Conservation (phyloP, 1,284 basidiomycete genomes). For the Lignosus rhinocerotis region DNA sequence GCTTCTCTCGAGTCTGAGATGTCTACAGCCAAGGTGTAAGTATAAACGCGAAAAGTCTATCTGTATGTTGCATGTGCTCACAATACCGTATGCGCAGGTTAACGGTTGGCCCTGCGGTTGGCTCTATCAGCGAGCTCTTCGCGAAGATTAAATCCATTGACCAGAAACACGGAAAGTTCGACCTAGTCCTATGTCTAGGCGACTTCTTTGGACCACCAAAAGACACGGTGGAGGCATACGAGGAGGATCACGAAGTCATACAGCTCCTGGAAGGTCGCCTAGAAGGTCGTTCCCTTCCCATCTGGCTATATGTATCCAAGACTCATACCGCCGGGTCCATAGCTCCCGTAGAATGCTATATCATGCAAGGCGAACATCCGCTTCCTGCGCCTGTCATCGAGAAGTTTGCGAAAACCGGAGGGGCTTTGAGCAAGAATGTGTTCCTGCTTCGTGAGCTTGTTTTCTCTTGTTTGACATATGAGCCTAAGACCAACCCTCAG, state of each 20-base stretch:
- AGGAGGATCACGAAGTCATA: slow-evolving; percentile 50
- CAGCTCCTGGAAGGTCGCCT: slow-evolving; percentile 67
- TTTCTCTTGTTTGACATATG: background rate
- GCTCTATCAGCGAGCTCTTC: slow-evolving; percentile 73
- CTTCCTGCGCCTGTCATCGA: slow-evolving; percentile 74
- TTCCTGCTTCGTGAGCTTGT: slow-evolving; percentile 74
- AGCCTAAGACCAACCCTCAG: slow-evolving; percentile 41
- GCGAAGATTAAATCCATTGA: slow-evolving; percentile 86
- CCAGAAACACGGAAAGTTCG: slow-evolving; percentile 93
- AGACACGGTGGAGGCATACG: slow-evolving; percentile 41
- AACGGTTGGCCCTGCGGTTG: slow-evolving; percentile 84
- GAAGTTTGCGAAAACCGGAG: slow-evolving; percentile 72
- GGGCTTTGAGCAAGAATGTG: slow-evolving; percentile 80
- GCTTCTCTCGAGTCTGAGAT: background rate
- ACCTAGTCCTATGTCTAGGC: slow-evolving; percentile 83
- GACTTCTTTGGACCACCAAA: slow-evolving; percentile 83
- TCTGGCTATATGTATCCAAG: slow-evolving; percentile 3
- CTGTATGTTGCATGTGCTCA: no score
- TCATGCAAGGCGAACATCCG: slow-evolving; percentile 81
- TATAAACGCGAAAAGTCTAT: background rate
- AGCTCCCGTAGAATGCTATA: slow-evolving; percentile 91
- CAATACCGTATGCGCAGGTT: slow-evolving; percentile 49
- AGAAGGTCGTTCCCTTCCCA: slow-evolving; percentile 47
- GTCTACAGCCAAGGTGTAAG: slow-evolving; percentile 27
- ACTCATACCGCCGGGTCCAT: slow-evolving; percentile 11